Base-by-base conservation (phyloP, 768 basidiomycete genomes). In the Tylopilus felleus region DNA sequence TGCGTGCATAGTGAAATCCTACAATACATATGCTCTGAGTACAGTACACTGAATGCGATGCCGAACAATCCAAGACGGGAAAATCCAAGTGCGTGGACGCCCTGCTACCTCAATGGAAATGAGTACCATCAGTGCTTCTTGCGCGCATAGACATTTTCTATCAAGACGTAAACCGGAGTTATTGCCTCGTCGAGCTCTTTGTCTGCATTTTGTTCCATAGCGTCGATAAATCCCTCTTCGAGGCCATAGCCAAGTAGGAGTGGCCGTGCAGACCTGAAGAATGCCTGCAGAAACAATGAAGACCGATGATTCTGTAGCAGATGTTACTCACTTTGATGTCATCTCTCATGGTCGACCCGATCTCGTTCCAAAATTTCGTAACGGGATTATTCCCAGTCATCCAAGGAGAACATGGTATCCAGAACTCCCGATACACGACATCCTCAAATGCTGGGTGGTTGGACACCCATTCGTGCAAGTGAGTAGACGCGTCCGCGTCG, bases 171-270 rank as follows among this genome's bases (percentile, higher is more conserved):
- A 51, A 80, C 70, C 4, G 76, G 75, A 10, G 71, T 70, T 17
- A 69, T 60, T 5, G 78, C 76, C 16, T 79, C 77, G 14, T 71
- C 65, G 38, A 88, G 63, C 60, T 90, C 89, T 31, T 62, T 41
- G n/a, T 64, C 65, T 13, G 82, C 78, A 22, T 80, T 77, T 6
- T 52, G 50, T 65, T 88, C 77, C 17, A 90, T 67, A 29, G 78
- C 71, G 52, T 82, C 72, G 21, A 89, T 75, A 16, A 83, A 63
- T 8, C 72, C 67, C 62, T 79, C 77, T 3, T 82, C 67, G 27
- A 89, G 61, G 5, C 86, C 89, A 60, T 74, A 79, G 13, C 82
- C 79, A 6, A 90, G 76, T 3, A 91, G 76, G 39, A 90, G 72
- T 21, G 86, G 84, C n/a, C 86, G 75, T 17, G 80, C 83, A 1